phyloP scores from a whole-genome alignment of 2,329 filamentous ascomycete genomes.

The Cytospora piceae region DNA sequence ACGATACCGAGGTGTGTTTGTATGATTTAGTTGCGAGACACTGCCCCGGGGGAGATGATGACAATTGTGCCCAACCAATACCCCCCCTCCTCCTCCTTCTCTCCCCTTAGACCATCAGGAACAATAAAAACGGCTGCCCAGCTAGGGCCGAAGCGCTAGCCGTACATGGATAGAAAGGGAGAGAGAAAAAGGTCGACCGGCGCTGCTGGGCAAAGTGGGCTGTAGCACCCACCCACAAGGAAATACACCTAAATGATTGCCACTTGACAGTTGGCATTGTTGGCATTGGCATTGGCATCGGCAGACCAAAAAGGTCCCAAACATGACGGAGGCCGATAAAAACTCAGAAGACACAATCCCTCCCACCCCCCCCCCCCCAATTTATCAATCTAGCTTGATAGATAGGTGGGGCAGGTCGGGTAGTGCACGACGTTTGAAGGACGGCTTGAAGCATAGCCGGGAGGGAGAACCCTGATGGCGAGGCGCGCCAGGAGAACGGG shows the following conservation, averaged over 20 bases:
- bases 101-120: too few species aligned
- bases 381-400: not conserved
- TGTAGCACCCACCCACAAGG: conserved; percentile 7
- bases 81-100: not conserved
- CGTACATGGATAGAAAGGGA: conserved; percentile 4
- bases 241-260: not conserved
- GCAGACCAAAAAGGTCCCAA: conserved; percentile 19
- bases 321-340: conserved; percentile 10
- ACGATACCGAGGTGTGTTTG: not conserved
- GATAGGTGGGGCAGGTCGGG: conserved; percentile 8
- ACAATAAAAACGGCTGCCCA: conserved; percentile 2
- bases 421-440: conserved; percentile 23
- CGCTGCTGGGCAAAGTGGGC: not conserved
- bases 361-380: too few species aligned
- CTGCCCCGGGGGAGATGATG: not conserved
- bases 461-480: conserved; percentile 18
- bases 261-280: conserved; percentile 6
- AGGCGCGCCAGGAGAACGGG: conserved; percentile 22
- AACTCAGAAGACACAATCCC: not conserved
- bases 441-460: conserved; percentile 12
- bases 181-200: not conserved
- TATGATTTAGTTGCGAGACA: not conserved
- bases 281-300: not conserved
- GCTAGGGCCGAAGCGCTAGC: conserved; percentile 11
- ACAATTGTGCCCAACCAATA: too few species aligned